A percentile compares a stretch with the other conserved stretches of the same genome.
Evolutionary conservation across 495 filamentous ascomycete species (phyloP).

Genomic region (Annulohypoxylon bovei): DNA sequence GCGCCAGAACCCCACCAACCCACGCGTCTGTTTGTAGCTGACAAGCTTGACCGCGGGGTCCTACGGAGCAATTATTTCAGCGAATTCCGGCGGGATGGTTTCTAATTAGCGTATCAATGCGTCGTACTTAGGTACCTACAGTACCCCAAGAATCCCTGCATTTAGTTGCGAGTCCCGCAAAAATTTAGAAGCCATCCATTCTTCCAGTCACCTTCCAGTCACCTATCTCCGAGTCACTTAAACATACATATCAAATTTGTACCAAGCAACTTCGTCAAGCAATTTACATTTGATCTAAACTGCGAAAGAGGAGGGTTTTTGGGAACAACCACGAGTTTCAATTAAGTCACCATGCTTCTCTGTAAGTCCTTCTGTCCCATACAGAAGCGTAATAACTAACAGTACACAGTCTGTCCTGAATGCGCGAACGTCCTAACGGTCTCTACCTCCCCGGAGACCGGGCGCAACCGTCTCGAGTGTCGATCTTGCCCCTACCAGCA

Average conservation of each 20-base stretch:
- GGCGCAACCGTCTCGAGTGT: constrained; percentile 81
- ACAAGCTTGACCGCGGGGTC: constrained; percentile 24
- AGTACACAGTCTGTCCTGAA: constrained; percentile 83
- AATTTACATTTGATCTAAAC: not conserved
- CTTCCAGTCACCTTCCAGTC: not conserved
- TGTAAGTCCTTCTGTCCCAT: constrained; percentile 59
- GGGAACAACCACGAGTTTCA: not conserved
- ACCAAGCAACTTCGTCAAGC: not conserved
- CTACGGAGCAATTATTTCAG: constrained; percentile 38
- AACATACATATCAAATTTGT: not conserved
- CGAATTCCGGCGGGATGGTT: constrained; percentile 43
- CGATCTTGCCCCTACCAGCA: constrained; percentile 92
- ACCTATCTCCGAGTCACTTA: not conserved
- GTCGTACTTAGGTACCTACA: constrained; percentile 3
- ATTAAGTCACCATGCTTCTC: constrained; percentile 67
- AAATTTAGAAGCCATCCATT: constrained; percentile 3
- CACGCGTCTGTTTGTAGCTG: constrained; percentile 2
- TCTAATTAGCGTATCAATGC: not conserved
- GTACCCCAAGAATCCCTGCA: constrained; percentile 2
- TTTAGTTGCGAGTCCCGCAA: not conserved
- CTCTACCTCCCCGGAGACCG: constrained; percentile 53
- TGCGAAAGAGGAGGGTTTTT: not conserved
- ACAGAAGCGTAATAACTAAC: constrained; percentile 17
- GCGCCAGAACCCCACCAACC: constrained; percentile 24
- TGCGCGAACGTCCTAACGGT: constrained; percentile 90